Evolutionary conservation across 1,284 basidiomycete genomes (phyloP).

Genomic region (Fereydounia khargensis): DNA sequence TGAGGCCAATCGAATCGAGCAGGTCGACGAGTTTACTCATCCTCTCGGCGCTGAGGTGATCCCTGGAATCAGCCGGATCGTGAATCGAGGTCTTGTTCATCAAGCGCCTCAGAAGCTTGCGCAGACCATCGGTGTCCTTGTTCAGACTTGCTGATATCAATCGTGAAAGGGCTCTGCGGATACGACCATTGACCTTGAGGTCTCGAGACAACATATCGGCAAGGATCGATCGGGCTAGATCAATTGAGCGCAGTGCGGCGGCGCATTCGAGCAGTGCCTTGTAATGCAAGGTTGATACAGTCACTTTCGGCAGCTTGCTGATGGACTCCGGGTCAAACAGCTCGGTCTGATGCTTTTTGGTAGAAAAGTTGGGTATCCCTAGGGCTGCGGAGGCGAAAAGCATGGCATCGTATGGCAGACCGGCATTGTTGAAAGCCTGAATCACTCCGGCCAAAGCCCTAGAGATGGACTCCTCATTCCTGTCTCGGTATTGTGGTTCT

Average conservation of each 20-base stretch:
- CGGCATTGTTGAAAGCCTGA: constrained; percentile 7
- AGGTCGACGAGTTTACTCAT: background rate
- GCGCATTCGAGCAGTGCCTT: constrained; percentile 20
- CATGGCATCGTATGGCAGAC: constrained; percentile 13
- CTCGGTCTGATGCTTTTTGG: no score
- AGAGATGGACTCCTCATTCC: constrained; percentile 2
- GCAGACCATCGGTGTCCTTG: background rate
- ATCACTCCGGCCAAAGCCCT: constrained; percentile 8
- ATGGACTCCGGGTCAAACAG: constrained; percentile 6
- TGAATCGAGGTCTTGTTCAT: no score
- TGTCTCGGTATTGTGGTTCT: no score
- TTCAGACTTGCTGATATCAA: background rate
- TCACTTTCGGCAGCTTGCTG: constrained; percentile 1
- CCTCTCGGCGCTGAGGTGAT: no score
- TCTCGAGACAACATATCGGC: constrained; percentile 5
- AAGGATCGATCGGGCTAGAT: constrained; percentile 9
- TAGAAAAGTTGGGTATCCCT: constrained; percentile 10
- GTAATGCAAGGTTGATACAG: constrained; percentile 13
- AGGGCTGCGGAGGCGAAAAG: constrained; percentile 13
- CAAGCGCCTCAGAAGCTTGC: background rate
- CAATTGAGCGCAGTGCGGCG: constrained; percentile 6
- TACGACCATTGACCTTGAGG: background rate
- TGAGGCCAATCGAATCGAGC: background rate
- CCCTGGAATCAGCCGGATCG: no score
- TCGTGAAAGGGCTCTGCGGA: background rate